These are phyloP conservation scores for Leishmania tropica DNA, from an alignment of 208 protist species.

Conservation along the genomic window DNA sequence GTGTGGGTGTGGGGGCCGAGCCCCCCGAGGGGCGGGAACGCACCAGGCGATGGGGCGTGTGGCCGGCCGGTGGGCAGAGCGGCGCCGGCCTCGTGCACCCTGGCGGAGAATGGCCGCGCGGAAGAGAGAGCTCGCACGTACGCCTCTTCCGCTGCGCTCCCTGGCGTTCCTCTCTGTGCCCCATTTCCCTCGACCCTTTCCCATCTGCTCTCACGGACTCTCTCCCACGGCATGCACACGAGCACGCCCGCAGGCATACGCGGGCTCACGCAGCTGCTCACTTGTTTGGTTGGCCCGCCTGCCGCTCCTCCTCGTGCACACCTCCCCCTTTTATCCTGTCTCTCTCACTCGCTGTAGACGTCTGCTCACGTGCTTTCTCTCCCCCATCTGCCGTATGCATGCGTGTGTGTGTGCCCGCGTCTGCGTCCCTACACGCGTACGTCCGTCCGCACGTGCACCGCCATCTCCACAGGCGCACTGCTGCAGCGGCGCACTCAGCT, in stretches of 20 bases:
- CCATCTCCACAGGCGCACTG: neutral
- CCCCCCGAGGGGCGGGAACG: neutral
- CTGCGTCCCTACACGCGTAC: neutral
- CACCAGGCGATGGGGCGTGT: neutral
- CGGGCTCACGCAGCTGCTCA: neutral
- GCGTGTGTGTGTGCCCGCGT: neutral
- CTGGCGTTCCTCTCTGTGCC: neutral
- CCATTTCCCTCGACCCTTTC: neutral
- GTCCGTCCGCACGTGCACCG: neutral
- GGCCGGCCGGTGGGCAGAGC: neutral
- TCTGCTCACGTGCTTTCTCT: neutral
- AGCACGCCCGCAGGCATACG: neutral
- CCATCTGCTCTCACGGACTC: neutral
- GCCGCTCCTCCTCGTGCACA: neutral
- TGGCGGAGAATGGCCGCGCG: neutral
- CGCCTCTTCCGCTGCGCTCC: neutral
- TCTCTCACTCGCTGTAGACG: neutral
- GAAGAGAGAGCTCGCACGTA: neutral
- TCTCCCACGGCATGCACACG: slow-evolving; percentile 3
- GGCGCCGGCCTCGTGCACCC: neutral
- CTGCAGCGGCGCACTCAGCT: neutral
- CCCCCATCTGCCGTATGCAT: neutral
- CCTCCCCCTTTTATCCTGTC: neutral
- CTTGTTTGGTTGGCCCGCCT: neutral
- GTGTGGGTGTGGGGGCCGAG: too few species aligned